Evolutionary conservation across 306 rosid species (phyloP).

Genomic region (Lathyrus oleraceus): DNA sequence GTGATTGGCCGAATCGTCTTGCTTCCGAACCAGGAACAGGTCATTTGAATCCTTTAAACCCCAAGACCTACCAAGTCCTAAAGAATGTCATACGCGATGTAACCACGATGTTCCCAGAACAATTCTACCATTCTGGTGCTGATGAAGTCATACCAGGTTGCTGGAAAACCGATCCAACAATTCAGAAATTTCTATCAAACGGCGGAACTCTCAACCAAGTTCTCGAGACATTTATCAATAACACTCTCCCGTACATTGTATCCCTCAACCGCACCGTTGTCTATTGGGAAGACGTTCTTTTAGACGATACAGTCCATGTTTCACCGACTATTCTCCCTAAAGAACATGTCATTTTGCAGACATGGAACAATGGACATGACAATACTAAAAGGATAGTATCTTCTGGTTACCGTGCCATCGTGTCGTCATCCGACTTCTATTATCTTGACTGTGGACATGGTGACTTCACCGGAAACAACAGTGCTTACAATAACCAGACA

Average conservation of each 20-base stretch:
- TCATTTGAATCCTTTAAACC: constrained; percentile 83
- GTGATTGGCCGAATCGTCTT: constrained; percentile 41
- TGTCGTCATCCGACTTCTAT: constrained; percentile 73
- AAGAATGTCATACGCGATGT: constrained; percentile 68
- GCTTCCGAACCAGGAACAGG: constrained; percentile 92
- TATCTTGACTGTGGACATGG: constrained; percentile 94
- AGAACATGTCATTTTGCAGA: constrained; percentile 72
- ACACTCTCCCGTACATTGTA: constrained; percentile 64
- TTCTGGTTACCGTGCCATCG: constrained; percentile 65
- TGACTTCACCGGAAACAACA: constrained; percentile 66
- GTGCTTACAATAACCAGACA: constrained; percentile 47
- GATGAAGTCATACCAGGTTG: constrained; percentile 84
- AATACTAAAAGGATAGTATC: constrained; percentile 75
- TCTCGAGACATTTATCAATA: constrained; percentile 70
- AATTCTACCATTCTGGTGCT: constrained; percentile 67
- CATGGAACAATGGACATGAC: constrained; percentile 80
- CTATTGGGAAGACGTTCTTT: constrained; percentile 83
- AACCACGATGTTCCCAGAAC: constrained; percentile 62
- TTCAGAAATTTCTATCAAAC: constrained; percentile 52
- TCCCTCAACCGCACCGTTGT: constrained; percentile 78
- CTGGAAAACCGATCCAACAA: constrained; percentile 74
- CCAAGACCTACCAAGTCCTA: constrained; percentile 73
- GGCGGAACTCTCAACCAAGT: constrained; percentile 72
- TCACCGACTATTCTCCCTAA: constrained; percentile 51
- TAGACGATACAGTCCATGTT: constrained; percentile 49